These are phyloP conservation scores for Cyberlindnera bimundalis DNA, from an alignment of 805 yeast species.

Conservation along the genomic window DNA sequence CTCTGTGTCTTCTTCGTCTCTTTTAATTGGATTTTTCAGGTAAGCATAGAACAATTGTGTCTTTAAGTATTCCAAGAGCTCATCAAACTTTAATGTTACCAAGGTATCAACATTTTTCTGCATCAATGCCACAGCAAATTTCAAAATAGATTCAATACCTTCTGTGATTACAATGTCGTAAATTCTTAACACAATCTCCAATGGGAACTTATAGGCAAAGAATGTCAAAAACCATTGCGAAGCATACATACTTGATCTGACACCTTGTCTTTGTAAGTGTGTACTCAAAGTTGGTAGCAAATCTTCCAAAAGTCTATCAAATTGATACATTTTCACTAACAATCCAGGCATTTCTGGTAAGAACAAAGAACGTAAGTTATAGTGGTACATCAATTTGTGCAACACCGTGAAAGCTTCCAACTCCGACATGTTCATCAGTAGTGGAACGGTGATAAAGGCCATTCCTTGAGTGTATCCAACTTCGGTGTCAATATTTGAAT, in stretches of 20 bases:
- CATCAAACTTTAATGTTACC: conserved; percentile 67
- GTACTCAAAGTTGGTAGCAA: conserved; percentile 64
- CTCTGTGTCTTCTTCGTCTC: conserved; percentile 31
- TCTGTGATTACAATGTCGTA: conserved; percentile 87
- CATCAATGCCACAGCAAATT: conserved; percentile 82
- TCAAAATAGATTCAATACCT: conserved; percentile 82
- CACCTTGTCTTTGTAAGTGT: conserved; percentile 83
- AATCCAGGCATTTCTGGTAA: conserved; percentile 93
- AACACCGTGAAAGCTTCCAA: conserved; percentile 82
- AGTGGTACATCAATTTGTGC: conserved; percentile 78
- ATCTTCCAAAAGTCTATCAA: conserved; percentile 83
- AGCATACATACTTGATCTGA: conserved; percentile 92
- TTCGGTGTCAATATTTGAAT: conserved; percentile 81
- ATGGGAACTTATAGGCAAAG: conserved; percentile 92
- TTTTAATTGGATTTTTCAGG: conserved; percentile 30
- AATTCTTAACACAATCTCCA: conserved; percentile 81
- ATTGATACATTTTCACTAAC: conserved; percentile 80
- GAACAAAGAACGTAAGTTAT: conserved; percentile 74
- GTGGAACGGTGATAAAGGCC: conserved; percentile 89
- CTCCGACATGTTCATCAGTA: conserved; percentile 76
- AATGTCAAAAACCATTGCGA: conserved; percentile 96
- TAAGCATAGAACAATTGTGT: conserved; percentile 75
- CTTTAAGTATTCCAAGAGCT: conserved; percentile 71
- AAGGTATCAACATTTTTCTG: conserved; percentile 59
- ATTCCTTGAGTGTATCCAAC: conserved; percentile 98